These are phyloP conservation scores for Triticum timopheevii DNA, from an alignment of 176 grass and related monocot species.

Conservation along the genomic window DNA sequence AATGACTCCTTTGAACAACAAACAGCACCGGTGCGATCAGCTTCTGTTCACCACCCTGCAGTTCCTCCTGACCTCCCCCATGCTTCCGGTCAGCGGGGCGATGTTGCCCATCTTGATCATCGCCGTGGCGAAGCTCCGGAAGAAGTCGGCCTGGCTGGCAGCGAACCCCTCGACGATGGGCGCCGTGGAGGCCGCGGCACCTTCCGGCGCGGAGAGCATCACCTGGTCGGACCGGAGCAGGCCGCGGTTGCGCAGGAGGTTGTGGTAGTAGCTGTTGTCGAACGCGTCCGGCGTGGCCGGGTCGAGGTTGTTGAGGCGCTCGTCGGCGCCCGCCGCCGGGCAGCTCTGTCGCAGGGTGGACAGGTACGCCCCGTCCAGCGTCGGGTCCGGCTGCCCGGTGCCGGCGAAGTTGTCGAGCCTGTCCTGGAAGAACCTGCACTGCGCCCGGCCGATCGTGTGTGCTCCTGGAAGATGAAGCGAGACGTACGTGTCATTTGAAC, in stretches of 20 bases:
- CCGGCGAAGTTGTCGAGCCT: constrained; percentile 63
- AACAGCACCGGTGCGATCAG: neutral
- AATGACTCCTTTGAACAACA: neutral
- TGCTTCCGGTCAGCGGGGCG: constrained; percentile 40
- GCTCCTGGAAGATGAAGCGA: constrained; percentile 45
- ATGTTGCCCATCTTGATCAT: constrained; percentile 96
- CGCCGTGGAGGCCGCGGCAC: constrained; percentile 35
- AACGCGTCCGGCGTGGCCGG: constrained; percentile 52
- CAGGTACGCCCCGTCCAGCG: constrained; percentile 45
- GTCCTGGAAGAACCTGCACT: constrained; percentile 44
- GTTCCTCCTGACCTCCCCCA: constrained; percentile 62
- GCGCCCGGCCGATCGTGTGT: constrained; percentile 75
- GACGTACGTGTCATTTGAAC: neutral
- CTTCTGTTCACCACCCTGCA: constrained; percentile 61
- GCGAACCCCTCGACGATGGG: constrained; percentile 52
- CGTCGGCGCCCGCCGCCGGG: constrained; percentile 29
- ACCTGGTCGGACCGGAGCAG: constrained; percentile 70
- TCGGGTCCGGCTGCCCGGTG: constrained; percentile 48
- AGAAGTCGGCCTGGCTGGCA: constrained; percentile 50
- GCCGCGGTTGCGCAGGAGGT: constrained; percentile 47
- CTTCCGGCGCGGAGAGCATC: constrained; percentile 42
- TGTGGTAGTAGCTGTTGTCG: constrained; percentile 68
- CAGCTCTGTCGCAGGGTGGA: constrained; percentile 35
- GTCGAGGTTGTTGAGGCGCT: constrained; percentile 56
- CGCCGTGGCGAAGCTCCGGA: constrained; percentile 50